These are phyloP conservation scores for Nothomitra cinnamomea DNA, from an alignment of 2,329 filamentous ascomycete genomes.

Conservation along the genomic window DNA sequence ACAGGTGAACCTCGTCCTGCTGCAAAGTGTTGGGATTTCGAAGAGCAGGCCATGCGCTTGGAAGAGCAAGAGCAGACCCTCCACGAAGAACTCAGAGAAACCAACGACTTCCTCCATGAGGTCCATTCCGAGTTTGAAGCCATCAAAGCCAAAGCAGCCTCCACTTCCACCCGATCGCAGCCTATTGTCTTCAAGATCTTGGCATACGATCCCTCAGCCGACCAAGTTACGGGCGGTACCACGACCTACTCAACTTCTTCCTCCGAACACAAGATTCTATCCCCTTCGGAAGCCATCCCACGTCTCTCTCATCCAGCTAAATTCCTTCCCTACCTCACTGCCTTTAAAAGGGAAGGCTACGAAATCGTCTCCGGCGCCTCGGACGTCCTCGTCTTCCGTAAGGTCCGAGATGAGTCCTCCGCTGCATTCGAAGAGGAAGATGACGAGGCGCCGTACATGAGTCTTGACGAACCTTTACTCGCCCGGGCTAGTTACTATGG, in stretches of 20 bases:
- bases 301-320: slow-evolving; percentile 44
- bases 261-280: slow-evolving; percentile 31
- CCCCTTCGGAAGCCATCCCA: slow-evolving; percentile 42
- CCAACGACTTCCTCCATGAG: slow-evolving; percentile 4
- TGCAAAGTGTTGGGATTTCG: not conserved
- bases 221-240: slow-evolving; percentile 40
- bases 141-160: not conserved
- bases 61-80: slow-evolving; percentile 6
- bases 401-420: slow-evolving; percentile 27
- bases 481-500: slow-evolving; percentile 8
- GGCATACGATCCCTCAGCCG: slow-evolving; percentile 43
- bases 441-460: not conserved
- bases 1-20: not conserved
- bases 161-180: slow-evolving; percentile 9
- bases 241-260: slow-evolving; percentile 32
- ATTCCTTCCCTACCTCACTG: slow-evolving; percentile 46
- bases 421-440: slow-evolving; percentile 4
- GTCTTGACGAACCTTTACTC: slow-evolving; percentile 8
- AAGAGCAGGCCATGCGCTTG: not conserved
- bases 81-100: slow-evolving; percentile 6
- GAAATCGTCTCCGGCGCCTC: slow-evolving; percentile 47
- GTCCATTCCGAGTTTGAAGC: slow-evolving; percentile 2
- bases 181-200: slow-evolving; percentile 42
- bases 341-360: slow-evolving; percentile 43
- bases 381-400: slow-evolving; percentile 50